Percentiles rank a stretch among this genome's conserved stretches.
Conservation (phyloP, 2,329 filamentous ascomycete genomes). For the Neurospora crassa region DNA sequence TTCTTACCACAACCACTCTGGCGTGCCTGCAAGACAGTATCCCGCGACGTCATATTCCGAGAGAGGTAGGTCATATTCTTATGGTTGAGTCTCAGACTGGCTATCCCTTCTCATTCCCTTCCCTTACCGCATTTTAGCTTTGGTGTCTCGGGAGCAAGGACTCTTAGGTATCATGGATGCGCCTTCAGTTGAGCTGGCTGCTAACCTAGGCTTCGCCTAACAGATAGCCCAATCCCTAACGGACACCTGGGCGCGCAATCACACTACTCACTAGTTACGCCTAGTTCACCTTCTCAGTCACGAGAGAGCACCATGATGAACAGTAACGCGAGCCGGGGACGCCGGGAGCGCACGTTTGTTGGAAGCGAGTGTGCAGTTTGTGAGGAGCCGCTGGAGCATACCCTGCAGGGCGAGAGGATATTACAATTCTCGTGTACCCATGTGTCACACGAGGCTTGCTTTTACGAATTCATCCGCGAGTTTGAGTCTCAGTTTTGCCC, state of each 20-base stretch:
- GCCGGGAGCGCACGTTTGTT: slow-evolving; percentile 89
- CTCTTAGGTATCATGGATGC: background rate
- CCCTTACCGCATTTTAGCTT: background rate
- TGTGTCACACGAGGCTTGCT: slow-evolving; percentile 95
- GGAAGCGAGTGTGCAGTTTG: slow-evolving; percentile 93
- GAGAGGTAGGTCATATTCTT: slow-evolving; percentile 23
- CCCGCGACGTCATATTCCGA: slow-evolving; percentile 21
- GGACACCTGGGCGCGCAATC: slow-evolving; percentile 29
- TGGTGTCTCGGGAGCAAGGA: background rate
- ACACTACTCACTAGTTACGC: slow-evolving; percentile 29
- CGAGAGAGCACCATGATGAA: slow-evolving; percentile 47
- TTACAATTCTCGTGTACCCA: slow-evolving; percentile 95
- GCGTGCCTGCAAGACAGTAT: slow-evolving; percentile 17
- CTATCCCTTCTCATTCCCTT: background rate
- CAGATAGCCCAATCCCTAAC: slow-evolving; percentile 30
- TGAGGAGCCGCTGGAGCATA: slow-evolving; percentile 94
- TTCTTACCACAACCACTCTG: slow-evolving; percentile 14
- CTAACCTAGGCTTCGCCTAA: slow-evolving; percentile 6
- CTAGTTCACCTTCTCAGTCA: slow-evolving; percentile 25
- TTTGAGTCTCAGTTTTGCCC: slow-evolving; percentile 92
- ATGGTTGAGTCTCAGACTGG: background rate
- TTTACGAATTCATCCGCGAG: slow-evolving; percentile 96
- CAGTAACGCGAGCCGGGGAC: slow-evolving; percentile 65
- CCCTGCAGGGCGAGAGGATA: slow-evolving; percentile 83
- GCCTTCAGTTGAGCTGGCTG: slow-evolving; percentile 10